phyloP scores from a whole-genome alignment of 257 asterid genomes.

The Buddleja alternifolia region DNA sequence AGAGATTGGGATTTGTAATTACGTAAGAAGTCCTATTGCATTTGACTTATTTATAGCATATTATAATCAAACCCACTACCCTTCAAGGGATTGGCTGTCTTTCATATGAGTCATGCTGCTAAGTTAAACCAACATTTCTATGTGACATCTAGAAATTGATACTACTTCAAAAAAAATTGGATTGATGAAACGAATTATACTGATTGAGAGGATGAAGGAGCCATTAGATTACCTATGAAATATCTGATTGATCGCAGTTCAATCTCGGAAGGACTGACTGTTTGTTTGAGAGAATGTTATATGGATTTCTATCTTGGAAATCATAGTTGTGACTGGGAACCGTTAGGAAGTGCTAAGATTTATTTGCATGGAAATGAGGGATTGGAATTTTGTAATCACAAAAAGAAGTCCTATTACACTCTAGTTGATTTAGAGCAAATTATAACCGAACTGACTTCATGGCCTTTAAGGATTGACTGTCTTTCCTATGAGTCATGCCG shows the following conservation, averaged over 20 bases:
- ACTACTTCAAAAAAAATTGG: neutral
- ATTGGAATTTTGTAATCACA: neutral
- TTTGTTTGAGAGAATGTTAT: conserved; percentile 5
- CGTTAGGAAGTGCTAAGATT: neutral
- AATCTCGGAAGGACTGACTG: neutral
- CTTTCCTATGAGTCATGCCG: no score
- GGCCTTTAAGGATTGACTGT: neutral
- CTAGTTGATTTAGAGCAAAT: neutral
- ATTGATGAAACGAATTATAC: conserved; percentile 2
- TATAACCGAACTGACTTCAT: neutral
- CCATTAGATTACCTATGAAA: conserved; percentile 9
- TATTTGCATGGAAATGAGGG: neutral
- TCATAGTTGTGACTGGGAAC: no score
- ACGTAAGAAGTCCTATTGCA: neutral
- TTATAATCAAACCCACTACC: neutral
- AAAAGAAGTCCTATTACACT: neutral
- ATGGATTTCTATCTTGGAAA: no score
- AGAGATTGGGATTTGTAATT: neutral
- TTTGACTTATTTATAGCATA: neutral
- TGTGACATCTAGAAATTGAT: conserved; percentile 8
- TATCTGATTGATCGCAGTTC: neutral
- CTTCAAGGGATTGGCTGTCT: neutral
- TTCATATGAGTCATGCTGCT: no score
- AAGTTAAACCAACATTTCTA: no score
- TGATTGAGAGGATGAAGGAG: neutral